These are phyloP conservation scores for Mortierella sp. DNA, from an alignment of 371 early-diverging fungal species.

Conservation along the genomic window DNA sequence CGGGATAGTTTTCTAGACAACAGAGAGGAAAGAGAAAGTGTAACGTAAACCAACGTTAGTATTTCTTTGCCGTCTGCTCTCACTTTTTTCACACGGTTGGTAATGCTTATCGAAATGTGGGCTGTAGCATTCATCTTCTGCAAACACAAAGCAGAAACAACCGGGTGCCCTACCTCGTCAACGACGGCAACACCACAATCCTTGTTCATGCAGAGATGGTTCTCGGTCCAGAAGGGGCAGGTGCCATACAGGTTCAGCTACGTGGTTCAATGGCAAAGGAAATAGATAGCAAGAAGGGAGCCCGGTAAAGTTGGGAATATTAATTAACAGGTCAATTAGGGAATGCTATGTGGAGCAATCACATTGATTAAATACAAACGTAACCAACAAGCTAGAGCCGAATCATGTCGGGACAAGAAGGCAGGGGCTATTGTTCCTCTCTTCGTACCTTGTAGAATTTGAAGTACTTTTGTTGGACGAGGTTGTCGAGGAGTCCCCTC, in stretches of 20 bases:
- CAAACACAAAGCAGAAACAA: neutral
- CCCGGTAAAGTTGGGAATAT: neutral
- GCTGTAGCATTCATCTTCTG: neutral
- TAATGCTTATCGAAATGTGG: neutral
- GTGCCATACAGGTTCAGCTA: slow-evolving; percentile 88
- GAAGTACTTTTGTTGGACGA: slow-evolving; percentile 86
- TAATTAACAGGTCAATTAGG: neutral
- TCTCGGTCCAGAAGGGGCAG: slow-evolving; percentile 93
- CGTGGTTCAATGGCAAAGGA: neutral
- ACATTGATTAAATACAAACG: neutral
- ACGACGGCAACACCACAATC: slow-evolving; percentile 88
- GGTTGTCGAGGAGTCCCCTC: slow-evolving; percentile 68
- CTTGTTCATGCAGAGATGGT: slow-evolving; percentile 83
- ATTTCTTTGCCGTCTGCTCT: neutral
- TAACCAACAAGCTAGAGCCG: too few relatives aligned
- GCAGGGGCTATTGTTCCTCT: too few relatives aligned
- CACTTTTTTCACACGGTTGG: neutral
- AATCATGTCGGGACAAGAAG: too few relatives aligned
- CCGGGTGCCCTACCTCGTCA: slow-evolving; percentile 64
- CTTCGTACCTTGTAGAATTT: slow-evolving; percentile 81
- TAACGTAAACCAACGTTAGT: neutral
- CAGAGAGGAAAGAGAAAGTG: too few relatives aligned
- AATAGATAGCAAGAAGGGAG: neutral
- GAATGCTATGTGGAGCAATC: neutral
- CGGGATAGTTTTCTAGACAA: slow-evolving; percentile 1